Evolutionary conservation across 2,329 filamentous ascomycete genomes (phyloP).

Genomic region (Rhynchosporium agropyri): DNA sequence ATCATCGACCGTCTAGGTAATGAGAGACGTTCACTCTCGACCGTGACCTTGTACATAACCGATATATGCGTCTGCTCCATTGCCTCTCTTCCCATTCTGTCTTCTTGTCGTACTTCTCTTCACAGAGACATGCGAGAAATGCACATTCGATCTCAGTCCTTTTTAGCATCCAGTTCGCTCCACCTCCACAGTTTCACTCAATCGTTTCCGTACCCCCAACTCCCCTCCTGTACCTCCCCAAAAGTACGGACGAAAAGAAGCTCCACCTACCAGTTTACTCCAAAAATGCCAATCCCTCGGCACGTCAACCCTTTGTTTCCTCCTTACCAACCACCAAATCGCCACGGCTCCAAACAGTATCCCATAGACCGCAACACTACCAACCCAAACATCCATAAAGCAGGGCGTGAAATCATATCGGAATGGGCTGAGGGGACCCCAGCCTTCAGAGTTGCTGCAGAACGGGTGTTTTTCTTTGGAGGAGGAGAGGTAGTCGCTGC

Average conservation of each 20-base stretch:
- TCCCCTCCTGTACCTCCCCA: neutral
- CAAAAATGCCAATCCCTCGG: slow-evolving; percentile 92
- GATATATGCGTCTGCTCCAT: too few species aligned
- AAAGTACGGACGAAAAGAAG: neutral
- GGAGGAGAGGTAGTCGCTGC: slow-evolving; percentile 61
- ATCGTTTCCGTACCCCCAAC: neutral
- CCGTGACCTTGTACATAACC: too few species aligned
- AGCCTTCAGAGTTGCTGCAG: slow-evolving; percentile 89
- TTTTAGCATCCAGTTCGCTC: neutral
- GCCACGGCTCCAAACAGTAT: slow-evolving; percentile 76
- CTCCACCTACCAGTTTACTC: slow-evolving; percentile 75
- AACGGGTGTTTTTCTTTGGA: slow-evolving; percentile 54
- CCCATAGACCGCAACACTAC: slow-evolving; percentile 76
- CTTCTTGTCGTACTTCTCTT: slow-evolving; percentile 22
- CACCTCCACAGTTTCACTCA: neutral
- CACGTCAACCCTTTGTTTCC: slow-evolving; percentile 66
- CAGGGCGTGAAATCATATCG: slow-evolving; percentile 96
- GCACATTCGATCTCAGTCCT: too few species aligned
- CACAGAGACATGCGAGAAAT: too few species aligned
- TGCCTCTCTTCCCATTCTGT: slow-evolving; percentile 1
- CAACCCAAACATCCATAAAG: slow-evolving; percentile 91
- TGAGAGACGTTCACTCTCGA: too few species aligned
- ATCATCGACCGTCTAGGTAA: neutral
- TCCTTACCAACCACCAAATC: slow-evolving; percentile 76
- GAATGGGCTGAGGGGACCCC: slow-evolving; percentile 86